Percentiles rank a stretch among this genome's conserved stretches.
phyloP scores from a whole-genome alignment of 139 green algal genomes.

The Chlamydomonas applanata region DNA sequence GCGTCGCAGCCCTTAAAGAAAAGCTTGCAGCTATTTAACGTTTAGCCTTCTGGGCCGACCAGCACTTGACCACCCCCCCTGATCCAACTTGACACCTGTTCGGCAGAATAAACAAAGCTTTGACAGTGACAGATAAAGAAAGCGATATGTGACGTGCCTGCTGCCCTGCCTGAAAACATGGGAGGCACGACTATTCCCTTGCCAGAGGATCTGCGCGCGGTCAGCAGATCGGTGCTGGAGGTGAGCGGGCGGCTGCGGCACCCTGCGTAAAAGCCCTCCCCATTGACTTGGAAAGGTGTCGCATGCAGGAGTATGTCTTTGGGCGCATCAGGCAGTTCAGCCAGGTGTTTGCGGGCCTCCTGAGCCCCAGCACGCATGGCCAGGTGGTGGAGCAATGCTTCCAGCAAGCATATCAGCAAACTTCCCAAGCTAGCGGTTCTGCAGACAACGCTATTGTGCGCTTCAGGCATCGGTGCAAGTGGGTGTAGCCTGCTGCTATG shows the following conservation, averaged over 20 bases:
- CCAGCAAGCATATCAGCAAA: background rate
- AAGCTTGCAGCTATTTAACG: too few species aligned
- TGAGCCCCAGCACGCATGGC: constrained; percentile 7
- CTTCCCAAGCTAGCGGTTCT: background rate
- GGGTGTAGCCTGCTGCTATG: background rate
- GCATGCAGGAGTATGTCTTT: constrained; percentile 41
- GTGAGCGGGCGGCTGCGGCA: background rate
- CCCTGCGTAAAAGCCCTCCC: background rate
- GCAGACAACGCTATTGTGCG: background rate
- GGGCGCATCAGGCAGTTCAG: constrained; percentile 41
- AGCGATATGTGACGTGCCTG: background rate
- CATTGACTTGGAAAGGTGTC: background rate
- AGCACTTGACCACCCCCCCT: too few species aligned
- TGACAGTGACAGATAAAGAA: background rate
- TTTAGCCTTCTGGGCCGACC: too few species aligned
- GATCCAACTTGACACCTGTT: too few species aligned
- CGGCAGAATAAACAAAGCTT: too few species aligned
- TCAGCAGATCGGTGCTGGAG: background rate
- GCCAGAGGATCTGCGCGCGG: background rate
- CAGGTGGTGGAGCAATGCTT: background rate
- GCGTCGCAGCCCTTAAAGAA: too few species aligned
- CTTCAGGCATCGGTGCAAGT: constrained; percentile 19
- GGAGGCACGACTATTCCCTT: background rate
- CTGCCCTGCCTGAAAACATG: background rate
- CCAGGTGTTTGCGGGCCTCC: constrained; percentile 28